Percentiles rank a stretch among this genome's conserved stretches.
phyloP scores from a whole-genome alignment of 768 basidiomycete genomes.

The Suillus placidus region DNA sequence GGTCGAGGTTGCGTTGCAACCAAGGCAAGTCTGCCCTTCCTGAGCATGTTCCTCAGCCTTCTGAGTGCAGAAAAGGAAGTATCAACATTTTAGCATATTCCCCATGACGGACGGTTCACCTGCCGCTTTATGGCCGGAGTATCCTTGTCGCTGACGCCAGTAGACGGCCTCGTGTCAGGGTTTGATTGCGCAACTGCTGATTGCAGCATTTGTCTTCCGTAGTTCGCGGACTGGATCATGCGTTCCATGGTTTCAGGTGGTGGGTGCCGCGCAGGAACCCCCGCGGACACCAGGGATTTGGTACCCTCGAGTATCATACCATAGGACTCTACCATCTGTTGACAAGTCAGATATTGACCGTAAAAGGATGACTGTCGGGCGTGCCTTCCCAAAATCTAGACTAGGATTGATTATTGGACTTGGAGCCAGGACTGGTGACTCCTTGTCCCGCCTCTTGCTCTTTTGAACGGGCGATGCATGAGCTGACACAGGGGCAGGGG shows the following conservation, averaged over 20 bases:
- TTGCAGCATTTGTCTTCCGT: conserved; percentile 38
- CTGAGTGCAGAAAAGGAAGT: conserved; percentile 24
- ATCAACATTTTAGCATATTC: conserved; percentile 26
- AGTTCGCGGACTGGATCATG: conserved; percentile 47
- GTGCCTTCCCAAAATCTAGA: conserved; percentile 48
- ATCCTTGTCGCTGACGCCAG: conserved; percentile 33
- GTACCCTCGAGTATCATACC: conserved; percentile 43
- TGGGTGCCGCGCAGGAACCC: conserved; percentile 25
- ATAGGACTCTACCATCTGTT: conserved; percentile 48
- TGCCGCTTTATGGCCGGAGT: conserved; percentile 35
- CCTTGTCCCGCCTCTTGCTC: conserved; percentile 41
- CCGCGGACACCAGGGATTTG: conserved; percentile 30
- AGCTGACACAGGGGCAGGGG: conserved; percentile 28
- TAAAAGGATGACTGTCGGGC: conserved; percentile 6
- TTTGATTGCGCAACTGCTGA: conserved; percentile 30
- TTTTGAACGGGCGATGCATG: conserved; percentile 34
- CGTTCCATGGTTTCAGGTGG: conserved; percentile 43
- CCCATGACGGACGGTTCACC: conserved; percentile 34
- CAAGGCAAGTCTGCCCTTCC: conserved; percentile 77
- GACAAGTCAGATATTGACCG: conserved; percentile 15
- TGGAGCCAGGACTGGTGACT: conserved; percentile 31
- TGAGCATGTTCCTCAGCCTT: conserved; percentile 46
- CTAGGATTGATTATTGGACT: conserved; percentile 29
- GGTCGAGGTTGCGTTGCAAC: conserved; percentile 82
- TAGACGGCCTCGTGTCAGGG: conserved; percentile 29